Percentiles rank a stretch among this genome's conserved stretches.
Evolutionary conservation across 1,139 yeast species (phyloP).

Genomic region (Yamadazyma diddensiae): DNA sequence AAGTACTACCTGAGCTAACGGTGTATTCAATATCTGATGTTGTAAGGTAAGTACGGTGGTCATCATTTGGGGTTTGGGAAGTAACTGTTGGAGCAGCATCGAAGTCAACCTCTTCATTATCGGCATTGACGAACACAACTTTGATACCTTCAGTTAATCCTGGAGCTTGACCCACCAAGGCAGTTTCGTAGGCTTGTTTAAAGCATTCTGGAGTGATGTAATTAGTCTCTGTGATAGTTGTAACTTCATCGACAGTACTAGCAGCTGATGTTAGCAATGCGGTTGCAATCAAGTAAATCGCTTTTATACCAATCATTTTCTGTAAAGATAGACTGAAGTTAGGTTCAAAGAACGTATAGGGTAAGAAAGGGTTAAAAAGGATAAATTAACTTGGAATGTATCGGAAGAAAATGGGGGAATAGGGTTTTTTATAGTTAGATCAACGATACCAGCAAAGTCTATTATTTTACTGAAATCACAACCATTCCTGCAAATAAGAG

Average conservation of each 20-base stretch:
- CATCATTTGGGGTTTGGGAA: neutral
- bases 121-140: conserved; percentile 30
- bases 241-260: conserved; percentile 10
- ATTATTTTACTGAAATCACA: neutral
- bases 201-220: conserved; percentile 31
- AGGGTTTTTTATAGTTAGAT: neutral
- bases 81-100: conserved; percentile 2
- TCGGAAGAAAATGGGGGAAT: neutral
- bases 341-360: conserved; percentile 4
- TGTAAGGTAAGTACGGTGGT: conserved; percentile 5
- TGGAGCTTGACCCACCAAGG: conserved; percentile 23
- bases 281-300: conserved; percentile 1
- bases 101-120: neutral
- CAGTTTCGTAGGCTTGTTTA: conserved; percentile 19
- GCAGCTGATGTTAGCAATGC: conserved; percentile 3
- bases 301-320: conserved; percentile 3
- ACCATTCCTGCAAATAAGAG: neutral
- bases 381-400: neutral
- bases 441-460: conserved; percentile 1
- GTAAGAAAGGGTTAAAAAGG: neutral
- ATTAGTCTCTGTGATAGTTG: conserved; percentile 30
- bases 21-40: conserved; percentile 9
- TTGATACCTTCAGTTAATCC: conserved; percentile 27
- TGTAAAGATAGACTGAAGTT: conserved; percentile 2
- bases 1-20: conserved; percentile 6